Evolutionary conservation across 1,139 yeast genomes (phyloP), one percentile per base, ranked within the genome.

Genomic region (Candida pseudoviswanathii): DNA sequence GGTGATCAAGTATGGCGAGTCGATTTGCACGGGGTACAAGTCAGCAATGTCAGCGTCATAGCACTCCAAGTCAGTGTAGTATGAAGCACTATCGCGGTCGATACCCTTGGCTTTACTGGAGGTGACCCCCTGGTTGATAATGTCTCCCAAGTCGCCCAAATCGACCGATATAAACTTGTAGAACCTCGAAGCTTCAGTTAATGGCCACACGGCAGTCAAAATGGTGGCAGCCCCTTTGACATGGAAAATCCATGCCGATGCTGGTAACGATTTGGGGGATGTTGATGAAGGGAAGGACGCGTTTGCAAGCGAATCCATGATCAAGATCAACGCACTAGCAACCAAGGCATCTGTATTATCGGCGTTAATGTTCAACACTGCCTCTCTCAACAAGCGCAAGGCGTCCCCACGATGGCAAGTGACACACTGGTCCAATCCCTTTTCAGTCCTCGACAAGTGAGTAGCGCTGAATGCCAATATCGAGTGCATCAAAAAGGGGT

Each of bases 161-260:
- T 87, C 94, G 11, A 88, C 90, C n/a, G 89, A 82, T 27, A 86
- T 86, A 57, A 87, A 82, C 64, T 86, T 84, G 65, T 85, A 83
- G 64, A 86, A 86, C 46, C 90, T 67, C 10, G 90, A 85, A 5
- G 84, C 78, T 55, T 88, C 92, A 11, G 95, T 89, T 48, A 91
- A 73, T 3, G 97, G 97, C 89, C 97, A 91, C 11, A 91, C 96
- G 0, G 97, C 96, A 1, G 96, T 88, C 50, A 92, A 73, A 44
- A 92, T 92, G 0, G 97, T 92, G 3, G 97, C 97, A 0, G 97
- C 97, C 24, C 97, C 98, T 60, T 95, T 89, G 10, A 92, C 97
- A 63, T 92, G 97, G 73, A 90, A 94, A 50, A 92, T 85, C 98
- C 98, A 92, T 0, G 97, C 96, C 5, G 94, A 85, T 1, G 97